phyloP scores from a whole-genome alignment of 495 filamentous ascomycete genomes.

The Beverwykella pulmonaria region DNA sequence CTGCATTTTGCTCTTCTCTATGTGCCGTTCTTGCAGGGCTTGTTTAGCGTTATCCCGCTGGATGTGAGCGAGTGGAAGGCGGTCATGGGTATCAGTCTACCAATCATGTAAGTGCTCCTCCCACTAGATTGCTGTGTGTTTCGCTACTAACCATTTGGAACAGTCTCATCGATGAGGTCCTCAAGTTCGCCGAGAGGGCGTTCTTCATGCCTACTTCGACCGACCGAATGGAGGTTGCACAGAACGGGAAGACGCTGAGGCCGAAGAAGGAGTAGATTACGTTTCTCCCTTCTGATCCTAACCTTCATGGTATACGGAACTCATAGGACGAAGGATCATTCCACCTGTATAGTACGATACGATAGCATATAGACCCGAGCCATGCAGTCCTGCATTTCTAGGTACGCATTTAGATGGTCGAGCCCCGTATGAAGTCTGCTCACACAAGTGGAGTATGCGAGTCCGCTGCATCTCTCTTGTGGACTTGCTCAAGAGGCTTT shows the following conservation, averaged over 20 bases:
- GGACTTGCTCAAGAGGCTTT: too few relatives aligned
- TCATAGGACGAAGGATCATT: not conserved
- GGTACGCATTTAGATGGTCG: too few relatives aligned
- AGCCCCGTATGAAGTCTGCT: too few relatives aligned
- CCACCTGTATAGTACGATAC: not conserved
- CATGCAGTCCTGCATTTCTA: not conserved
- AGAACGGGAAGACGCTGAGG: constrained; percentile 28
- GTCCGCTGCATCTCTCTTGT: too few relatives aligned
- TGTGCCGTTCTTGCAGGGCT: constrained; percentile 79
- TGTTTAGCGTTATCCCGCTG: constrained; percentile 92
- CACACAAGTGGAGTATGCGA: too few relatives aligned
- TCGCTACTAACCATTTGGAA: not conserved
- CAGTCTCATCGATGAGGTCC: constrained; percentile 84
- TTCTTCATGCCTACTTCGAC: constrained; percentile 46
- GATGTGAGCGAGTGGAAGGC: constrained; percentile 92
- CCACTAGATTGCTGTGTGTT: not conserved
- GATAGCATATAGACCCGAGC: not conserved
- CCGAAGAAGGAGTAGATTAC: constrained; percentile 32
- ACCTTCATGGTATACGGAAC: not conserved
- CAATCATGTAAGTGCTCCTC: constrained; percentile 80
- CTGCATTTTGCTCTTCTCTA: constrained; percentile 96
- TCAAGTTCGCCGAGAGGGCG: constrained; percentile 80
- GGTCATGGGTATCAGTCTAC: constrained; percentile 82
- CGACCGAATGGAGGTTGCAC: not conserved
- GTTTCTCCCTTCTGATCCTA: not conserved